Evolutionary conservation across 441 rosid genomes (phyloP), one percentile per base, ranked within the genome.

Genomic region (Erodium trifolium): DNA sequence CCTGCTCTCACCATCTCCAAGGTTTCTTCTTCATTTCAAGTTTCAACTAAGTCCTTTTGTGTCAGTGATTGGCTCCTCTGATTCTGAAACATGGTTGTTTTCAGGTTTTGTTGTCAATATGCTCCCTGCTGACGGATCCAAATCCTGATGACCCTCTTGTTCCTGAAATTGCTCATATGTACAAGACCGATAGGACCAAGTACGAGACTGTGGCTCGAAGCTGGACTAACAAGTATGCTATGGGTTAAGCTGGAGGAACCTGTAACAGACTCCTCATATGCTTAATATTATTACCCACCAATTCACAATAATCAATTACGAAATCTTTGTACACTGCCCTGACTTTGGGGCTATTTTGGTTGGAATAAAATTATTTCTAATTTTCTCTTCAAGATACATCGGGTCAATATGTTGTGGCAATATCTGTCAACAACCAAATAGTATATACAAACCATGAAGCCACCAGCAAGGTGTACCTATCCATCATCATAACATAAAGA

Each of bases 1-100:
- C 84, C 84, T 51, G 84, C 79, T 27, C 78, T 81, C 55, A 81
- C 82, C 65, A 67, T 81, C 35, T 81, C 82, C 7, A 81, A 78
- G 82, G 81, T 77, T 55, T 29, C 16, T 0, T n/a, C 68, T 35
- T 65, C 14, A 70, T 19, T 5, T 41, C 11, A 41, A 41, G 67
- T 19, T 5, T 41, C 11, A 41, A 41, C n/a, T 8, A n/a, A 63
- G 65, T 23, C 2, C 27, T 2, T 23, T 2, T 23, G 27, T 23
- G 27, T 23, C 27, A 23, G 9, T 37, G 43, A 37, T 37, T 37
- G 43, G 43, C 43, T 41, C 59, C 3, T 5, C 13, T 51, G 59
- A 51, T 5, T n/a, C 77, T 78, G 45, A 41, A 41, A 41, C 7
- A 41, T 81, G 37, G 74, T 81, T 7, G 75, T 80, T 8, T 67